phyloP scores from a whole-genome alignment of 371 early-diverging fungal species.

The Mortierella sp. region DNA sequence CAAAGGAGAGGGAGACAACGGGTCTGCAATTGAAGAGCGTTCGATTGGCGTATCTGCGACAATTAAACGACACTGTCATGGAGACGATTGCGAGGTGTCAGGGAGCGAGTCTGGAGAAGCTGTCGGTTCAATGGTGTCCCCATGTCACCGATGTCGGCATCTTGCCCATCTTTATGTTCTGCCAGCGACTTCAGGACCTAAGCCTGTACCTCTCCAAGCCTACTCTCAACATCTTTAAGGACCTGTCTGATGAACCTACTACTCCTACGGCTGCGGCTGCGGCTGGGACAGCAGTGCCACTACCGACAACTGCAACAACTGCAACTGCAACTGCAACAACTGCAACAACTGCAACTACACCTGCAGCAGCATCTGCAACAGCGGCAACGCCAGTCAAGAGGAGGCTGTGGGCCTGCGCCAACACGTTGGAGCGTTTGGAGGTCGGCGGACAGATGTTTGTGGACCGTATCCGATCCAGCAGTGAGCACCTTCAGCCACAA shows the following conservation, averaged over 20 bases:
- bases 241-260: slow-evolving; percentile 2
- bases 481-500: slow-evolving; percentile 41
- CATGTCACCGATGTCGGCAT: slow-evolving; percentile 45
- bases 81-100: slow-evolving; percentile 29
- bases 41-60: slow-evolving; percentile 41
- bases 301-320: not conserved
- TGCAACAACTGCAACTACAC: not conserved
- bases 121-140: slow-evolving; percentile 53
- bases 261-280: not conserved
- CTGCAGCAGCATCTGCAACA: not conserved
- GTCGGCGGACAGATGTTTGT: slow-evolving; percentile 54
- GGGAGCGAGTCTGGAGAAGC: slow-evolving; percentile 28
- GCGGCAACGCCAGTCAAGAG: not conserved
- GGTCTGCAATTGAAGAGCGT: slow-evolving; percentile 37
- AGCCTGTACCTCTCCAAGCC: slow-evolving; percentile 39
- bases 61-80: slow-evolving; percentile 34
- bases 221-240: slow-evolving; percentile 33
- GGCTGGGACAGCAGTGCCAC: not conserved
- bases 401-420: slow-evolving; percentile 42
- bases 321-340: not conserved
- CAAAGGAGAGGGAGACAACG: not conserved
- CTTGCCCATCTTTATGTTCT: slow-evolving; percentile 30
- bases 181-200: slow-evolving; percentile 35
- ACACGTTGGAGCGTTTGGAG: slow-evolving; percentile 40
- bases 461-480: slow-evolving; percentile 34